Base-by-base conservation (phyloP, 495 filamentous ascomycete species). In the Zalerion maritima region DNA sequence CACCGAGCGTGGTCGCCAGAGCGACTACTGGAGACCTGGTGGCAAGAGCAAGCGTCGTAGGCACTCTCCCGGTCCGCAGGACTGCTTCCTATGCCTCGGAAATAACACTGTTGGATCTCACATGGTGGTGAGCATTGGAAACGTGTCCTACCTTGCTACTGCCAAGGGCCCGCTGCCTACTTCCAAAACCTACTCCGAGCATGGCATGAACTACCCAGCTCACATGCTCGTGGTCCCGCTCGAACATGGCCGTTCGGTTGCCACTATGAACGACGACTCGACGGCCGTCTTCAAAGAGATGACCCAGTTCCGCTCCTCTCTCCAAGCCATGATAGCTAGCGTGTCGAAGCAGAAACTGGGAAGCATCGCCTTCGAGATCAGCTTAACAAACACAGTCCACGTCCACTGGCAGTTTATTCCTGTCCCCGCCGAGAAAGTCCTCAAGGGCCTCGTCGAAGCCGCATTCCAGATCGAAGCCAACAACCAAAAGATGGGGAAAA, bases 341-440 rank as follows among this genome's bases (percentile, higher is more conserved):
- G 28, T 54, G 46, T 65, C 57, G 6, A 54, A 58, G 37, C 50
- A 62, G 44, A 53, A 58, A 34, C 62, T 92, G 3, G 86, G 85
- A 16, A 67, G 78, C 6, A 81, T 96, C 2, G 87, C 84, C 0
- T 97, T 83, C 68, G 87, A 94, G 55, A 76, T 97, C 38, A 81
- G 72, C 42, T 71, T 84, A 11, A 58, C 55, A 2, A 62, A 63
- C 7, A 82, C 83, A 14, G 75, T 94, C 29, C 89, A 97, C 47
- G 62, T 69, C 0, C 89, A 94, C 45, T 94, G 87, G 89, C 89
- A 97, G 58, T 87, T 91, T 42, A 60, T 94, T 18, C 87, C 89
- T 2, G 64, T 92, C 1, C 66, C 78, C 0, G 46, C 61, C 0
- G 62, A 73, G 7, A 51, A 81, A 14, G 62, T 92, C 22, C 48